Percentiles rank a stretch among this genome's conserved stretches.
Evolutionary conservation across 345 rosid species (phyloP).

Genomic region (Citrus mangshanensis): DNA sequence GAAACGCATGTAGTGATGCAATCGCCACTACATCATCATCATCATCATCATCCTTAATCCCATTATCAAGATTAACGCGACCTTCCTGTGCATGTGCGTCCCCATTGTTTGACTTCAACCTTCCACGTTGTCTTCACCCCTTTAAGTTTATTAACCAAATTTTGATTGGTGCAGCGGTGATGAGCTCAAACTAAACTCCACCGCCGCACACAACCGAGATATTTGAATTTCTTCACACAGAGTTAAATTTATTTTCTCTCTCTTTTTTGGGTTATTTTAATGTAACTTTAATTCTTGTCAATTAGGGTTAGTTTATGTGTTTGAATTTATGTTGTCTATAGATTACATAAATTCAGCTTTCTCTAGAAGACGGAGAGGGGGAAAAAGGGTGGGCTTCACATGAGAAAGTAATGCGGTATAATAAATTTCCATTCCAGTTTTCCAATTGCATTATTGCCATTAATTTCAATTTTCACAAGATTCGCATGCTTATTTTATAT

Average conservation of each 20-base stretch:
- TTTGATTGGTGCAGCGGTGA: neutral
- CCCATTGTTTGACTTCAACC: neutral
- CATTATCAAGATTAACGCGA: neutral
- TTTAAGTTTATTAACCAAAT: too few species aligned
- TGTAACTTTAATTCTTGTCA: neutral
- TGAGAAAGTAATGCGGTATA: neutral
- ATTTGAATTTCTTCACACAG: neutral
- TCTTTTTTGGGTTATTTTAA: too few species aligned
- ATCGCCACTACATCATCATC: neutral
- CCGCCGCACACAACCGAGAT: too few species aligned
- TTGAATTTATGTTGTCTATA: neutral
- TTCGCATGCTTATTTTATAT: neutral
- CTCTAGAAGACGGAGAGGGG: neutral
- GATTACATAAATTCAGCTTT: neutral
- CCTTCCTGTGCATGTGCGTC: neutral
- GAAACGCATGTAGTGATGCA: neutral
- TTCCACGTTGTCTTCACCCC: neutral
- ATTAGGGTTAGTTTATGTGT: neutral
- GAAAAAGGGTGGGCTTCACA: neutral
- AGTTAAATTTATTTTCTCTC: neutral
- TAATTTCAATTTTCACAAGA: neutral
- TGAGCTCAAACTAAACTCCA: neutral
- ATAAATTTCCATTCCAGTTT: neutral
- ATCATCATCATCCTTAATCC: too few species aligned
- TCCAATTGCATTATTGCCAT: neutral